A percentile compares a stretch with the other conserved stretches of the same genome.
phyloP scores from a whole-genome alignment of 768 basidiomycete genomes.

The Calvatia gigantea region DNA sequence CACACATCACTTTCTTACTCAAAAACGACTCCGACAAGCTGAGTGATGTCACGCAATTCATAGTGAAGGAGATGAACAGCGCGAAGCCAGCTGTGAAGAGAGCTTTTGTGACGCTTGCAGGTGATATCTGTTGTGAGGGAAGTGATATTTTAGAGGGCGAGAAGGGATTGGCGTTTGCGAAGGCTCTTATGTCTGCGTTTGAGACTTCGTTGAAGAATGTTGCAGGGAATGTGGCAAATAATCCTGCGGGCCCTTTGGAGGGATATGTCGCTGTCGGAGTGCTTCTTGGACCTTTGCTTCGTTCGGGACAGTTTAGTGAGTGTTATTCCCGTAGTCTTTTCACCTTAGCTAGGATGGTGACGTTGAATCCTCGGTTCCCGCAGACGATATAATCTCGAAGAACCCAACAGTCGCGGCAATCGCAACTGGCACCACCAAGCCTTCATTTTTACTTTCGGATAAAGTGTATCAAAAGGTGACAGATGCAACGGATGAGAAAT shows the following conservation, averaged over 20 bases:
- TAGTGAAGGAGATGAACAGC: constrained; percentile 71
- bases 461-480: constrained; percentile 77
- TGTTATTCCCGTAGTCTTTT: constrained; percentile 1
- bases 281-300: constrained; percentile 58
- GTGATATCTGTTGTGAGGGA: constrained; percentile 50
- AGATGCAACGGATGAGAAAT: constrained; percentile 60
- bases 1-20: constrained; percentile 60
- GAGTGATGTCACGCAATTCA: constrained; percentile 37
- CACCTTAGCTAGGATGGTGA: neutral
- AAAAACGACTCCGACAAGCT: constrained; percentile 36
- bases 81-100: constrained; percentile 59
- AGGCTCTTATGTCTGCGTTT: constrained; percentile 53
- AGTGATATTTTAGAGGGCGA: constrained; percentile 36
- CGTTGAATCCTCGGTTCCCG: constrained; percentile 6
- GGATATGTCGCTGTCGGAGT: constrained; percentile 76
- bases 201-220: constrained; percentile 69
- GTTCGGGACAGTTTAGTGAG: constrained; percentile 52
- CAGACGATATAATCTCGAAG: constrained; percentile 43
- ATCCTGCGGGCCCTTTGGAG: constrained; percentile 69
- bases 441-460: constrained; percentile 85
- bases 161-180: constrained; percentile 49
- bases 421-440: constrained; percentile 53
- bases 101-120: constrained; percentile 61
- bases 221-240: constrained; percentile 54
- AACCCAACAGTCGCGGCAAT: constrained; percentile 48